Conservation (phyloP, 306 rosid species). For the apple (Malus domestica) region ASM211411v1 NC_041800.1:28074733-28075232, state of each 20-base stretch:
- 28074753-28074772: too few relatives aligned
- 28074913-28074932: too few relatives aligned
- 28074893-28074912: too few relatives aligned
- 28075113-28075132: not conserved
- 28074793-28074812: too few relatives aligned
- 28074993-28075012: not conserved
- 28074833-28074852: too few relatives aligned
- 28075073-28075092: not conserved
- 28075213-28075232: not conserved
- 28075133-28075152: constrained; percentile 3
- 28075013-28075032: not conserved
- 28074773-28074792: too few relatives aligned
- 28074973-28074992: not conserved
- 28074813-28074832: too few relatives aligned
- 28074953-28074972: not conserved
- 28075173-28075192: not conserved
- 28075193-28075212: not conserved
- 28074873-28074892: too few relatives aligned
- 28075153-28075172: constrained; percentile 2
- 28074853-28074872: too few relatives aligned
- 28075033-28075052: not conserved
- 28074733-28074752: not conserved
- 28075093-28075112: not conserved
- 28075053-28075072: not conserved
- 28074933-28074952: not conserved